A percentile compares a stretch with the other conserved stretches of the same genome.
Evolutionary conservation across 345 rosid genomes (phyloP).

Genomic region (Rhizophora apiculata): DNA sequence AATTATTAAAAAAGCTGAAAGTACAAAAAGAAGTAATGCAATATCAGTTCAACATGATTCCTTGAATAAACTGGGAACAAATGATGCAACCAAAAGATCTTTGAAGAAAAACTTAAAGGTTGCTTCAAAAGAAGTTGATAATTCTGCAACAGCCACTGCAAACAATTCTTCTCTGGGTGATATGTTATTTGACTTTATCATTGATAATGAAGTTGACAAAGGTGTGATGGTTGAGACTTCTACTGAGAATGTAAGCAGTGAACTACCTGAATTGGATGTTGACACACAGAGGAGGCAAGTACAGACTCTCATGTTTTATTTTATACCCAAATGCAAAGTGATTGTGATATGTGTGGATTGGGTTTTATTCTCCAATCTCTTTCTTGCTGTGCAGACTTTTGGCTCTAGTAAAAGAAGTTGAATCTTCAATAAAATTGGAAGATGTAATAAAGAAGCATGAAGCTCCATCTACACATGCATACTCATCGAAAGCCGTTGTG

Average conservation of each 20-base stretch:
- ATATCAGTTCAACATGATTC: conserved; percentile 29
- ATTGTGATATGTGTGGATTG: background rate
- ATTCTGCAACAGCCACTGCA: conserved; percentile 29
- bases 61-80: conserved; percentile 35
- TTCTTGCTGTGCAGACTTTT: conserved; percentile 46
- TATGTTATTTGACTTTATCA: conserved; percentile 21
- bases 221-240: conserved; percentile 14
- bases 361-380: conserved; percentile 6
- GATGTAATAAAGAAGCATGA: conserved; percentile 45
- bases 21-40: conserved; percentile 35
- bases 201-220: conserved; percentile 24
- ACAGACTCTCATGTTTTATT: background rate
- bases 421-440: conserved; percentile 53
- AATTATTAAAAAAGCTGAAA: conserved; percentile 31
- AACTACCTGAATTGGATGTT: conserved; percentile 47
- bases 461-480: conserved; percentile 49
- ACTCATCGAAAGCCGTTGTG: conserved; percentile 39
- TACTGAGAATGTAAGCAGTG: conserved; percentile 31
- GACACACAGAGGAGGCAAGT: conserved; percentile 64
- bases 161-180: conserved; percentile 46
- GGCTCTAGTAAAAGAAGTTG: conserved; percentile 47
- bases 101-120: conserved; percentile 32
- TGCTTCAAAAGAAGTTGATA: conserved; percentile 26
- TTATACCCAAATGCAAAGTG: background rate
- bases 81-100: conserved; percentile 32